Evolutionary conservation across 768 basidiomycete genomes (phyloP), one percentile per base, ranked within the genome.

Genomic region (Suillus fuscotomentosus): DNA sequence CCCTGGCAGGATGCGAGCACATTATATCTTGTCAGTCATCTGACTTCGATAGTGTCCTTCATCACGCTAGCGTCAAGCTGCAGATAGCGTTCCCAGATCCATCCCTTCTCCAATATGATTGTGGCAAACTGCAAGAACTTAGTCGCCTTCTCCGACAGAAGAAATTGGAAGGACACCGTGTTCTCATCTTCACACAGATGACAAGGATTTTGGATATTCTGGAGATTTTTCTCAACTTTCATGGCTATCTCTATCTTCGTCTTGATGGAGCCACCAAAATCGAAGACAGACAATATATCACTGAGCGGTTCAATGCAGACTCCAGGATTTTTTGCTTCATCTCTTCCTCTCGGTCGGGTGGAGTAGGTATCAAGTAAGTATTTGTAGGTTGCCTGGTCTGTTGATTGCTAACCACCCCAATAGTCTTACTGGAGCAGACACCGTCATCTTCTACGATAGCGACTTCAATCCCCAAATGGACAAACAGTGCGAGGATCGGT

Each of bases 381-480:
- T 60, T 57, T 60, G 71, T 53, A 69, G 70, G 66, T 67, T 68
- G 61, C 57, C 67, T 22, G 61, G 62, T 61, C 15, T 70, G 38
- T 62, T 57, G 65, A 67, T 63, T 69, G 69, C 69, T 63, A 60
- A 74, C 61, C 4, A 38, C 17, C 15, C 31, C 39, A 60, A 60
- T 75, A 89, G 94, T 75, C 72, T 92, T 66, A 91, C 90, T 7
- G 92, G 92, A 20, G 95, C 95, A 22, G 95, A 97, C 72, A 98
- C 97, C 0, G 97, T 99, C 70, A 86, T 99, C 62, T 96, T 99
- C 76, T 99, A 97, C 72, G 97, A 98, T 72, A 94, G 93, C 65
- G 95, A 97, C 75, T 97, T 97, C 81, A 95, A 94, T 70, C 96
- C 96, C 1, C 96, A 97, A 74, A 97, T 97, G 92, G 97, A 99